Percentiles rank a stretch among this genome's conserved stretches.
Evolutionary conservation across 352 stramenopile genomes (phyloP).

Genomic region (Phytophthora ramorum): DNA sequence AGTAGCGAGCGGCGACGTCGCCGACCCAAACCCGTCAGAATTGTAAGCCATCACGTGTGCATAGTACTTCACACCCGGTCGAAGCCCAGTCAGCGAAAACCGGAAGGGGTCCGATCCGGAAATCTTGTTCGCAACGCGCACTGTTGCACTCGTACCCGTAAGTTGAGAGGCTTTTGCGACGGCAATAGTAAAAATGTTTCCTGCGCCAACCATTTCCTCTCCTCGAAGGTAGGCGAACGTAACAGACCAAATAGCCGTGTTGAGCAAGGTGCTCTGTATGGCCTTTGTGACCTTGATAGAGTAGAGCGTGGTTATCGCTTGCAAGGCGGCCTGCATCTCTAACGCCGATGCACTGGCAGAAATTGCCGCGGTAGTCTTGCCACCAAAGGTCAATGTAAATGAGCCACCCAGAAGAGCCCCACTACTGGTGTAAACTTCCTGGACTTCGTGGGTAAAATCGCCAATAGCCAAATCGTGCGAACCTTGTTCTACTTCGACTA

Average conservation of each 20-base stretch:
- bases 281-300: slow-evolving; percentile 80
- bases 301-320: slow-evolving; percentile 85
- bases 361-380: slow-evolving; percentile 79
- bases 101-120: slow-evolving; percentile 92
- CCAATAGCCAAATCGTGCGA: slow-evolving; percentile 77
- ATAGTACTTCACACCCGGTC: slow-evolving; percentile 67
- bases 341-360: slow-evolving; percentile 73
- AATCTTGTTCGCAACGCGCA: slow-evolving; percentile 83
- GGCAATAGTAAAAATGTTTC: slow-evolving; percentile 89
- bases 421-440: slow-evolving; percentile 38
- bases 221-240: slow-evolving; percentile 94
- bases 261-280: no score
- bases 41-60: slow-evolving; percentile 88
- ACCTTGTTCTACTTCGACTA: slow-evolving; percentile 66
- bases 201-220: slow-evolving; percentile 92
- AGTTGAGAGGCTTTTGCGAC: slow-evolving; percentile 62
- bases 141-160: slow-evolving; percentile 61
- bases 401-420: slow-evolving; percentile 70
- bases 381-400: slow-evolving; percentile 93
- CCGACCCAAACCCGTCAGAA: slow-evolving; percentile 37
- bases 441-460: slow-evolving; percentile 92
- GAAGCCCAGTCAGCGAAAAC: slow-evolving; percentile 63
- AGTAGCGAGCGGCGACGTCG: slow-evolving; percentile 61
- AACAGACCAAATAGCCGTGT: slow-evolving; percentile 92
- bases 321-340: slow-evolving; percentile 85